Base-by-base conservation (phyloP, 129 eudicot species). In the Flaveria linearis region DNA sequence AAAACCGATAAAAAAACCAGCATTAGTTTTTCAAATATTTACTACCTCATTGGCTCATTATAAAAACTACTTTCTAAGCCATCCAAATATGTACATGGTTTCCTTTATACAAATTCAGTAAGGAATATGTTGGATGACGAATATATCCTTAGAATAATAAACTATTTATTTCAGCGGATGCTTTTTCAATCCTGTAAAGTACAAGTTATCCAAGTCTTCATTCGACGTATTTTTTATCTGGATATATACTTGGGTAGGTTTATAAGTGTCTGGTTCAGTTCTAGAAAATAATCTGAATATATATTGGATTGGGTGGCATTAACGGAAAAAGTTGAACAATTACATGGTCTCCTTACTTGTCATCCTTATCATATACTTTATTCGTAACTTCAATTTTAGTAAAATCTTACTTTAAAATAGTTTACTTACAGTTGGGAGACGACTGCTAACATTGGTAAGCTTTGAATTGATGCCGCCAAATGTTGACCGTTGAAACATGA, bases 391-490 rank as follows among this genome's bases (percentile, higher is more conserved):
- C 7, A 16, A 8, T 45, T 72, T 9, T 5, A 36, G 57, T 17
- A 18, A 73, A 55, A n/a, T n/a, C 12, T 72, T 2, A 16, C 5
- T 46, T 68, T 4, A 20, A 55, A 20, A 30, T 39, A 51, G 46
- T 46, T 73, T 82, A 41, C 96, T 84, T 89, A 95, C 99, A 73
- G 92, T 86, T 51, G 99, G 99, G 71, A 95, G 94, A 58, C 99
- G 99, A 73, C 99, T 89, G 87, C 99, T 82, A 73, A 95, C 90
- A 73, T 95, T 95, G 81, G 95, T 88, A 82, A 95, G 96, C 84
- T 91, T 95, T 62, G 96, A 87, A 75, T 91, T 95, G 75, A 95
- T 87, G 72, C 96, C 96, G 28, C 97, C 96, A 86, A 95, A 95
- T 55, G 99, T 95, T 63, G 99, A 95, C 42, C 99, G 89, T 58